phyloP scores from a whole-genome alignment of 2,329 filamentous ascomycete genomes.

The Zalaria sp. region DNA sequence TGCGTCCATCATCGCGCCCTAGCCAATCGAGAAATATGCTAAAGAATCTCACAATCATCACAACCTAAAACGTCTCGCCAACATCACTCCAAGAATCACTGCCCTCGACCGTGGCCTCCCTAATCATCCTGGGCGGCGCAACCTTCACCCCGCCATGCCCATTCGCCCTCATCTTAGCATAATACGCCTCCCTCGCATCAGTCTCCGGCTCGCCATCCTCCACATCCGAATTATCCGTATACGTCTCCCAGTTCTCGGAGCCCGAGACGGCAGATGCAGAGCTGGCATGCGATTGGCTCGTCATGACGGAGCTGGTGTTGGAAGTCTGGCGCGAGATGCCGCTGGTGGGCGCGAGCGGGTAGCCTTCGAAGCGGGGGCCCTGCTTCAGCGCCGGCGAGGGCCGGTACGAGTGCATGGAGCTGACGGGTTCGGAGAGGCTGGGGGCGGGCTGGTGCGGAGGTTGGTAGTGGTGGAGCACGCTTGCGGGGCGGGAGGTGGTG shows the following conservation, averaged over 20 bases:
- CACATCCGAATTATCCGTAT: slow-evolving; percentile 48
- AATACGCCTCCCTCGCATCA: slow-evolving; percentile 66
- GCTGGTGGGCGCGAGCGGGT: slow-evolving; percentile 14
- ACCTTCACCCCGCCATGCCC: slow-evolving; percentile 38
- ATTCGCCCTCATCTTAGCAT: slow-evolving; percentile 49
- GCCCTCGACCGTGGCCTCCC: too few species aligned
- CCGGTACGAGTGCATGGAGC: too few species aligned
- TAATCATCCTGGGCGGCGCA: too few species aligned
- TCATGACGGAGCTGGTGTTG: slow-evolving; percentile 19
- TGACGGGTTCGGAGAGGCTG: background rate
- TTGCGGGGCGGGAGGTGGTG: slow-evolving; percentile 8
- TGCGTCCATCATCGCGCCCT: too few species aligned
- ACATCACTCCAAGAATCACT: too few species aligned
- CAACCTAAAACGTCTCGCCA: too few species aligned
- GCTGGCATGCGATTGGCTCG: slow-evolving; percentile 14
- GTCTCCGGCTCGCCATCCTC: slow-evolving; percentile 43
- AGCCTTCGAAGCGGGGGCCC: slow-evolving; percentile 8
- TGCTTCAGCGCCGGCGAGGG: too few species aligned
- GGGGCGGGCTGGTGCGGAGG: background rate
- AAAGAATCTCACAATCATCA: too few species aligned
- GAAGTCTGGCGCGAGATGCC: slow-evolving; percentile 14
- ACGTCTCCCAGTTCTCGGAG: slow-evolving; percentile 90
- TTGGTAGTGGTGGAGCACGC: background rate
- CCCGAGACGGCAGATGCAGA: slow-evolving; percentile 13
- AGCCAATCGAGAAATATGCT: too few species aligned